These are phyloP conservation scores for Ophiobolus disseminans DNA, from an alignment of 2,329 filamentous ascomycete species.

Conservation along the genomic window DNA sequence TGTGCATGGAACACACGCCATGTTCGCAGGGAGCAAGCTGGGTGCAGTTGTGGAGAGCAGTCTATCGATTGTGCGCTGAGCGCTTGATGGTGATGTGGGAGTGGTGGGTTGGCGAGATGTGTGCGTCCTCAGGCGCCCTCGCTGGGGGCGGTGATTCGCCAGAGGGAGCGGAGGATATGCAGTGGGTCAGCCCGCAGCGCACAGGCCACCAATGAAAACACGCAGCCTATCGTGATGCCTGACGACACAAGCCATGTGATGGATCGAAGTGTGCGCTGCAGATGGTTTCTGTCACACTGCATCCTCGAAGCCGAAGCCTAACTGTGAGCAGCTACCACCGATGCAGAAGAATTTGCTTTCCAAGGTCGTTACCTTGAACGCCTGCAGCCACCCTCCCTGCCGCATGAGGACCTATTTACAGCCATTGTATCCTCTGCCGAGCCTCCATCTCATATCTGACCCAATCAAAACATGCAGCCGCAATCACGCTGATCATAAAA, in stretches of 20 bases:
- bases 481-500: constrained; percentile 36
- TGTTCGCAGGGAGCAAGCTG: constrained; percentile 39
- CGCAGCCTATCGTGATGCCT: constrained; percentile 28
- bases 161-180: constrained; percentile 28
- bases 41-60: constrained; percentile 37
- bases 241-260: constrained; percentile 35
- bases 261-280: constrained; percentile 31
- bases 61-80: constrained; percentile 46
- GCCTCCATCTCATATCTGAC: constrained; percentile 7
- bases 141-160: constrained; percentile 30
- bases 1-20: constrained; percentile 36
- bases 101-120: constrained; percentile 38
- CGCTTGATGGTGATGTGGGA: constrained; percentile 43
- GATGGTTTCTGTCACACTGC: constrained; percentile 42
- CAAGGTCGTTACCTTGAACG: constrained; percentile 13
- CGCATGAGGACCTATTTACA: constrained; percentile 43
- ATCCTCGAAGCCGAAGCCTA: constrained; percentile 21
- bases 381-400: constrained; percentile 30
- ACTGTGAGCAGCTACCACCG: constrained; percentile 19
- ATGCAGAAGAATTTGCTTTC: constrained; percentile 26
- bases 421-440: constrained; percentile 27
- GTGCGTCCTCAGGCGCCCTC: constrained; percentile 35
- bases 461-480: constrained; percentile 26
- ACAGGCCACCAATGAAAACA: constrained; percentile 39
- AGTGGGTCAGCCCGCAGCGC: constrained; percentile 27